phyloP scores from a whole-genome alignment of 164 flowering plant genomes.

The Dillenia turbinata region DNA sequence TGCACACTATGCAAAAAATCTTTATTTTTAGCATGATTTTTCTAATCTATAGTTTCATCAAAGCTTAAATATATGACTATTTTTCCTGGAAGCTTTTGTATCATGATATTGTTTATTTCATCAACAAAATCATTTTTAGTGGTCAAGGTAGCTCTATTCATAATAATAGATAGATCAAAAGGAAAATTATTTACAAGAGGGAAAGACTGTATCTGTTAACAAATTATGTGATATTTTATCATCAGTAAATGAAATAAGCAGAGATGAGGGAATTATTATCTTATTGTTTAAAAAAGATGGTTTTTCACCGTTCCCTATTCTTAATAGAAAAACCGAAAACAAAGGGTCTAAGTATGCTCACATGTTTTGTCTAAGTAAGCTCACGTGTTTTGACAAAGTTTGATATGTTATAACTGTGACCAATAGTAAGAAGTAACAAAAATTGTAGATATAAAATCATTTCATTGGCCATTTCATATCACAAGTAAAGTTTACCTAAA shows the following conservation, averaged over 20 bases:
- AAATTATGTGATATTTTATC: not conserved
- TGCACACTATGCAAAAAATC: conserved; percentile 5
- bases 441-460: not conserved
- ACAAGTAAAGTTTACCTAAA: conserved; percentile 8
- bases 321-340: conserved; percentile 7
- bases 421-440: conserved; percentile 1
- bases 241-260: conserved; percentile 2
- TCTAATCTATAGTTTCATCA: conserved; percentile 1
- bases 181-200: not conserved
- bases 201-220: not conserved
- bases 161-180: not conserved
- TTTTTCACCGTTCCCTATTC: conserved; percentile 4
- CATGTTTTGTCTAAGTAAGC: conserved; percentile 6
- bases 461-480: not conserved
- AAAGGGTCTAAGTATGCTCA: not conserved
- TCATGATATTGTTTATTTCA: too few relatives aligned
- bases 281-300: not conserved
- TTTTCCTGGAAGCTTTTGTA: too few relatives aligned
- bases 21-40: not conserved
- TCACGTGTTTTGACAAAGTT: conserved; percentile 3
- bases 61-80: not conserved
- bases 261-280: conserved; percentile 1
- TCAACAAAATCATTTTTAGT: too few relatives aligned
- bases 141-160: too few relatives aligned
- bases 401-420: not conserved